A percentile compares a stretch with the other conserved stretches of the same genome.
phyloP scores from a whole-genome alignment of 1,139 yeast species.

The Sugiyamaella pinicola region DNA sequence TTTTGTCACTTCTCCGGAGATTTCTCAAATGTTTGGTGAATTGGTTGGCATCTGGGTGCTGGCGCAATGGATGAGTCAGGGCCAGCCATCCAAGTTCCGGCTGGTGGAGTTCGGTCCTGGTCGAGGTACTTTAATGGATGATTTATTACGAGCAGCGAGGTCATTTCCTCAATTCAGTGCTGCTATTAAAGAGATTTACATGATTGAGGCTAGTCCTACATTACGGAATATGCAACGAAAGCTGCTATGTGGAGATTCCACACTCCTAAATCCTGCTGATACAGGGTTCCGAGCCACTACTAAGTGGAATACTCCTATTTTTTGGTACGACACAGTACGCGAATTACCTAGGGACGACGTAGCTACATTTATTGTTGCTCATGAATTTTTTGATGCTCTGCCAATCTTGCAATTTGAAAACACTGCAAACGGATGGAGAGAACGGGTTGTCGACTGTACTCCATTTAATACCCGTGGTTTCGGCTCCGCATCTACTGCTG shows the following conservation, averaged over 20 bases:
- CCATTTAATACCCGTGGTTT: conserved; percentile 36
- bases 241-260: conserved; percentile 49
- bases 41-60: conserved; percentile 72
- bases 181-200: conserved; percentile 47
- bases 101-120: conserved; percentile 92
- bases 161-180: conserved; percentile 37
- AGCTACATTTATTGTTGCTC: conserved; percentile 73
- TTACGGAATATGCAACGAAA: conserved; percentile 61
- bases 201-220: conserved; percentile 75
- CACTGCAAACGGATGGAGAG: conserved; percentile 67
- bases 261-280: conserved; percentile 34
- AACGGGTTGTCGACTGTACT: conserved; percentile 59
- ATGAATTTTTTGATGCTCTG: conserved; percentile 85
- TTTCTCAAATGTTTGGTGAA: conserved; percentile 86
- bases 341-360: conserved; percentile 49
- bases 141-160: conserved; percentile 49
- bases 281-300: conserved; percentile 50
- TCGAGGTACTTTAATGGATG: conserved; percentile 75
- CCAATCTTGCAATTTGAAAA: conserved; percentile 73
- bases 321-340: conserved; percentile 73
- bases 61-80: conserved; percentile 61
- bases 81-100: conserved; percentile 52
- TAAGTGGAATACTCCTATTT: conserved; percentile 56
- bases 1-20: conserved; percentile 84
- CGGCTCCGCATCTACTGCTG: conserved; percentile 28